Evolutionary conservation across 768 basidiomycete species (phyloP), one percentile per base, ranked within the genome.

Genomic region (Podaxis mareebaensis): DNA sequence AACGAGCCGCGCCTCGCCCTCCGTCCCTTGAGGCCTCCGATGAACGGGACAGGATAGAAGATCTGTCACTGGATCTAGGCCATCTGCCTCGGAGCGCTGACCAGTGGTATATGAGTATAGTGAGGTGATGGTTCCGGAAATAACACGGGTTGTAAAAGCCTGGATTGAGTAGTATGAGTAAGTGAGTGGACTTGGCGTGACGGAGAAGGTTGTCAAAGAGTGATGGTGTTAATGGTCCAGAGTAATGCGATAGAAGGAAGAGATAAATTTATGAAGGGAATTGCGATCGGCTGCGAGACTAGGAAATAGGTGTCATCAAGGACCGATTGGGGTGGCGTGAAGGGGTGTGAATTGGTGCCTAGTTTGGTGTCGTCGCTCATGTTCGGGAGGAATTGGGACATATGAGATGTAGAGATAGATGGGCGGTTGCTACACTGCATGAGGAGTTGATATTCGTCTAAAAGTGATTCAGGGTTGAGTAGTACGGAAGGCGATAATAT

Each of bases 141-240:
- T 49, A 24, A 33, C 44, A 48, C 54, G 61, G 48, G 40, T 17
- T 20, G 48, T 38, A 42, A 26, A 52, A 22, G 48, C 36, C 28
- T 30, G 30, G 44, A 44, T 61, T 55, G 52, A 42, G 52, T 42
- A 36, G 53, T 62, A 28, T 36, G 33, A 55, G 28, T 46, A 55
- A 38, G 49, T n/a, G 40, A 28, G 22, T 26, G 42, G 15, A 17
- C 36, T 55, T 53, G 39, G 52, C 36, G 40, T 6, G 24, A 39
- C 8, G 44, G 26, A 62, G 48, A 56, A 55, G 54, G 36, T 48
- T 46, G 24, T 15, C 56, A 46, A 30, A 12, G 10, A 20, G 59
- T 22, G 20, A 28, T 59, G 38, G 38, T 38, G 22, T 36, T 36
- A 15, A 38, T 57, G 55, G 54, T 56, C 61, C 61, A 63, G 54